phyloP scores from a whole-genome alignment of 345 rosid species.

The Camelina hispida region DNA sequence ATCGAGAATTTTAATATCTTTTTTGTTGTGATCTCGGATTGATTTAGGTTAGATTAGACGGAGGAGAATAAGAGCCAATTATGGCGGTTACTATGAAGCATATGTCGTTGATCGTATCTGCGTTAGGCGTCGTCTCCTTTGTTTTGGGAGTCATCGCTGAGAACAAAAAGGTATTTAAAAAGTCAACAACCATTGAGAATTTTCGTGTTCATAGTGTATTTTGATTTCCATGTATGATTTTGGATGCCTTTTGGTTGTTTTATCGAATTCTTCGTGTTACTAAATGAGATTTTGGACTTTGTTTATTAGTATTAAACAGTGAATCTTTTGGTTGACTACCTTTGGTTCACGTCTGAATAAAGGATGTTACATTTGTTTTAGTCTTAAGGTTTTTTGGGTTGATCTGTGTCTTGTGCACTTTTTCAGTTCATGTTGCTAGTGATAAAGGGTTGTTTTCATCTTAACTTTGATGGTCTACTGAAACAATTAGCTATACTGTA shows the following conservation, averaged over 20 bases:
- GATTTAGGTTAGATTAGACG: neutral
- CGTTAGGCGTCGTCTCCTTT: conserved; percentile 67
- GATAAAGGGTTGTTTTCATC: too few species aligned
- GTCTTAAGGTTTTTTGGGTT: too few species aligned
- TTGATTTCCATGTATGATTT: neutral
- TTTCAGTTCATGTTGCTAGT: too few species aligned
- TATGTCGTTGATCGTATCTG: conserved; percentile 60
- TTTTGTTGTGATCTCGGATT: neutral
- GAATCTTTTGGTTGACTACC: conserved; percentile 19
- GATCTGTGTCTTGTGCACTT: too few species aligned
- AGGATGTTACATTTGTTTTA: neutral
- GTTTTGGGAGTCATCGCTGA: conserved; percentile 73
- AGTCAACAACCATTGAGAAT: neutral
- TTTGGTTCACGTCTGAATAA: conserved; percentile 1
- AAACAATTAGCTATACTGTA: neutral
- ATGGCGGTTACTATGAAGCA: conserved; percentile 72
- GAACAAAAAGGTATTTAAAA: conserved; percentile 69
- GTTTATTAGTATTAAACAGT: neutral
- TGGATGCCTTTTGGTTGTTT: conserved; percentile 2
- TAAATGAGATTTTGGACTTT: neutral
- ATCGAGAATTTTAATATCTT: neutral
- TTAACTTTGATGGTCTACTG: neutral
- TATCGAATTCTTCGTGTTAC: conserved; percentile 1
- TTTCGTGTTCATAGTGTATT: neutral
- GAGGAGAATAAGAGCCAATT: conserved; percentile 15